These are phyloP conservation scores for Chlorella sp. DNA, from an alignment of 139 green algal genomes.

Conservation along the genomic window DNA sequence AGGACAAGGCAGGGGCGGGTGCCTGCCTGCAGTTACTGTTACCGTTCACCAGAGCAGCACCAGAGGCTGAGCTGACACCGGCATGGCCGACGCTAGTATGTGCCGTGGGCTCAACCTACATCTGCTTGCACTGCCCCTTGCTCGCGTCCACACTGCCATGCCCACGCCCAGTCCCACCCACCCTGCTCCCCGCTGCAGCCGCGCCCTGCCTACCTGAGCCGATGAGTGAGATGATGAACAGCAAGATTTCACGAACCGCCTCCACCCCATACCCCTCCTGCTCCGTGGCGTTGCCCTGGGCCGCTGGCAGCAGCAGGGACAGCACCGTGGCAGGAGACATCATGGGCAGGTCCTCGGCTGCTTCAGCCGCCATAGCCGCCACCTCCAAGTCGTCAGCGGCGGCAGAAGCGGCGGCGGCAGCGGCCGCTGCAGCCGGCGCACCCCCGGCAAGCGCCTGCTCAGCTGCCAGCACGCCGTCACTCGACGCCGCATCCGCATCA, in stretches of 20 bases:
- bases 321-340: slow-evolving; percentile 3
- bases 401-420: not conserved
- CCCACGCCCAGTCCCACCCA: not conserved
- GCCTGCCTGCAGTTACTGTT: not conserved
- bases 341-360: not conserved
- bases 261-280: slow-evolving; percentile 50
- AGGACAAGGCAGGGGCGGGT: not conserved
- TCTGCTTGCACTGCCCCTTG: too few relatives aligned
- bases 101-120: too few relatives aligned
- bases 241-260: slow-evolving; percentile 51
- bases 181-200: not conserved
- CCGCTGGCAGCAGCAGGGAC: not conserved
- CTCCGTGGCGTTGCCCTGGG: not conserved
- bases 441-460: not conserved
- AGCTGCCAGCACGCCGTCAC: not conserved
- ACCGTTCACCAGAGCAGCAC: too few relatives aligned
- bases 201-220: not conserved
- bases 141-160: too few relatives aligned
- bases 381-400: not conserved
- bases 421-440: not conserved
- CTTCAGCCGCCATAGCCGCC: not conserved
- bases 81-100: too few relatives aligned
- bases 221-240: slow-evolving; percentile 61
- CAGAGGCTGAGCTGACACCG: too few relatives aligned
- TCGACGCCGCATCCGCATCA: not conserved